These are phyloP conservation scores for Coemansia sp. DNA, from an alignment of 192 early-diverging fungal genomes.

Conservation along the genomic window DNA sequence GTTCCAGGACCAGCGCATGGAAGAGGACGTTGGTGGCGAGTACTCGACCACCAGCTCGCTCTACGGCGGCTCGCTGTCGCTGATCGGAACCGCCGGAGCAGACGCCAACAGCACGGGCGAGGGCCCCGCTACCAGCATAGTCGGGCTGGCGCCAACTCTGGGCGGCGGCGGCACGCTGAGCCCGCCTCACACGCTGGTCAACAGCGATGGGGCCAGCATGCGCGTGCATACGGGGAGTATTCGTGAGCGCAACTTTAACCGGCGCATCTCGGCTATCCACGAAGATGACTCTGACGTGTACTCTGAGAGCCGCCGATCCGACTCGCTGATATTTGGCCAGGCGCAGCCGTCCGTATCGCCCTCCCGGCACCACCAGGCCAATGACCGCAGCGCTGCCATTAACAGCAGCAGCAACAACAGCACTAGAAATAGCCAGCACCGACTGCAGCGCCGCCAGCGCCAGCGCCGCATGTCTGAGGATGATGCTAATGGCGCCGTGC, in stretches of 20 bases:
- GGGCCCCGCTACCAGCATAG: not conserved
- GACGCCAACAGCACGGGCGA: not conserved
- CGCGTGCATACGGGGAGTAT: conserved; percentile 54
- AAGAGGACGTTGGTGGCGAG: not conserved
- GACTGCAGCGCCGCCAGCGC: not conserved
- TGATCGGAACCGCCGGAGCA: conserved; percentile 9
- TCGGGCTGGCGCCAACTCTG: not conserved
- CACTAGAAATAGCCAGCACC: not conserved
- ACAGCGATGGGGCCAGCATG: conserved; percentile 53
- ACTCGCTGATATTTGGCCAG: conserved; percentile 26
- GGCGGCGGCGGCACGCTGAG: conserved; percentile 33
- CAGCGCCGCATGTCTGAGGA: conserved; percentile 5
- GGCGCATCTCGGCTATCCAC: conserved; percentile 34
- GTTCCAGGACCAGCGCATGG: too few species aligned
- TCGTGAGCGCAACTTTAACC: conserved; percentile 45
- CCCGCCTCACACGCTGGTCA: conserved; percentile 47
- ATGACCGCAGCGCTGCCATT: not conserved
- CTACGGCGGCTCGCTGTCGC: conserved; percentile 15
- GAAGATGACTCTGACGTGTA: conserved; percentile 43
- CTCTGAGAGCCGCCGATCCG: conserved; percentile 28
- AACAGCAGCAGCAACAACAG: not conserved
- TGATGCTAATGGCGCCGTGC: not conserved
- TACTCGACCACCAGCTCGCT: conserved; percentile 28
- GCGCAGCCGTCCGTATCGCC: conserved; percentile 13
- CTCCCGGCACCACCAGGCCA: conserved; percentile 1